These are phyloP conservation scores for Penicillium desertorum DNA, from an alignment of 495 filamentous ascomycete species.

Conservation along the genomic window DNA sequence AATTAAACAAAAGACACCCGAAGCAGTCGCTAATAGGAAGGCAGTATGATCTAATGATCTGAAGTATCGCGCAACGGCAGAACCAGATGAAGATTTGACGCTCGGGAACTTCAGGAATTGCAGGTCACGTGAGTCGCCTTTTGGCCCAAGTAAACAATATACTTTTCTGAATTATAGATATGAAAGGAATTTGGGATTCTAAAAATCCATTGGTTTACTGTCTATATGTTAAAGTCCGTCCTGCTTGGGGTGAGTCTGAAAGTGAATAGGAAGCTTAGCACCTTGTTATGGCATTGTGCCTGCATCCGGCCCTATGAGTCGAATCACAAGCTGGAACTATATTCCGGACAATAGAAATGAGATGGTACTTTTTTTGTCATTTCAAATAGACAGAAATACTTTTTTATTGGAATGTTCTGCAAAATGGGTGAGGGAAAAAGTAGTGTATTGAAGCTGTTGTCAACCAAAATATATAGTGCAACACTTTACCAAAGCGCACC, in stretches of 20 bases:
- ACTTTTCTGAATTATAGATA: neutral
- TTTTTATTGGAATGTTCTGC: neutral
- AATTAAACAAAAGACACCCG: slow-evolving; percentile 30
- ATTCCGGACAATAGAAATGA: neutral
- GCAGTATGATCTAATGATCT: slow-evolving; percentile 45
- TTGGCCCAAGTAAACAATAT: slow-evolving; percentile 6
- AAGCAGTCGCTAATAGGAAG: slow-evolving; percentile 34
- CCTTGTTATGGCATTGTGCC: neutral
- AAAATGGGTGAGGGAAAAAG: neutral
- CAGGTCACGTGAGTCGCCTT: slow-evolving; percentile 25
- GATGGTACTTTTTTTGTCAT: neutral
- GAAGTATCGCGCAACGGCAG: slow-evolving; percentile 43
- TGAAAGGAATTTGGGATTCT: neutral
- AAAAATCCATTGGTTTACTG: neutral
- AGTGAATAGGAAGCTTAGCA: neutral
- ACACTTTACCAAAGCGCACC: too few species aligned
- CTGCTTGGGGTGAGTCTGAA: neutral
- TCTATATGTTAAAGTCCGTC: neutral
- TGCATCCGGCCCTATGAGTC: neutral
- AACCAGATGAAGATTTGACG: slow-evolving; percentile 45
- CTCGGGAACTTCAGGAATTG: slow-evolving; percentile 49
- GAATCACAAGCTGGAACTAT: neutral
- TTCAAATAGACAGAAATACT: neutral
- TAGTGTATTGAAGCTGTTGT: neutral
- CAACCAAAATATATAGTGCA: neutral